Evolutionary conservation across 805 yeast genomes (phyloP).

Genomic region (Yamadazyma scolyti): DNA sequence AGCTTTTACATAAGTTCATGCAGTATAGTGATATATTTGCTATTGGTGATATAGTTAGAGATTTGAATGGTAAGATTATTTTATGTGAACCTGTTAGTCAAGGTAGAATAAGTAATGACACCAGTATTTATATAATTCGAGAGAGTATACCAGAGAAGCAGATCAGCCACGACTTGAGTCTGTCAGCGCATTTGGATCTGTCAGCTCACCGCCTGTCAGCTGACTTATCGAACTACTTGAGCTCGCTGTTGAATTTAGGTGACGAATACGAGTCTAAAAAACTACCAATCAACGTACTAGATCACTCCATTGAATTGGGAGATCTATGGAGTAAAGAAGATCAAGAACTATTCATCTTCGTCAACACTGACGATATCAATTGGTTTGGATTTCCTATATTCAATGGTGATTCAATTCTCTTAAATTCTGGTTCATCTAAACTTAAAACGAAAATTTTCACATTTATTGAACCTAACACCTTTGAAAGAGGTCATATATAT

Average conservation of each 20-base stretch:
- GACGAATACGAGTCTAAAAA: constrained; percentile 1
- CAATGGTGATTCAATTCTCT: constrained; percentile 61
- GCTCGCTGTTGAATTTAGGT: constrained; percentile 22
- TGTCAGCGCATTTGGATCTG: no score
- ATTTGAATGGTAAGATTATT: constrained; percentile 47
- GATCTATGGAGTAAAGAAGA: constrained; percentile 29
- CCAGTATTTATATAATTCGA: constrained; percentile 56
- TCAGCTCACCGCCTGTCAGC: not conserved
- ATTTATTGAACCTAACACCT: constrained; percentile 59
- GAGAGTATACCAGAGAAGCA: constrained; percentile 11
- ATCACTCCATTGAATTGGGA: constrained; percentile 28
- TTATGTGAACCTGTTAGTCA: constrained; percentile 74
- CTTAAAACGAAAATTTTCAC: constrained; percentile 48
- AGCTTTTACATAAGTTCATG: constrained; percentile 32
- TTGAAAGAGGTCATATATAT: constrained; percentile 38
- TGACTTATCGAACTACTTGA: constrained; percentile 31
- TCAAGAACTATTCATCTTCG: constrained; percentile 32
- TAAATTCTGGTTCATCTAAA: constrained; percentile 15
- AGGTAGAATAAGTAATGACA: constrained; percentile 47
- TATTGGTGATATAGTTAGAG: constrained; percentile 41
- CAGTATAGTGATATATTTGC: constrained; percentile 26
- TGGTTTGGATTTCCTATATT: constrained; percentile 53
- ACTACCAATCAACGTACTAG: constrained; percentile 13
- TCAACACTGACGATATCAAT: constrained; percentile 49
- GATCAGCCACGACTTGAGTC: constrained; percentile 6